A percentile compares a stretch with the other conserved stretches of the same genome.
phyloP scores from a whole-genome alignment of 306 rosid genomes.

The Lablab purpureus region DNA sequence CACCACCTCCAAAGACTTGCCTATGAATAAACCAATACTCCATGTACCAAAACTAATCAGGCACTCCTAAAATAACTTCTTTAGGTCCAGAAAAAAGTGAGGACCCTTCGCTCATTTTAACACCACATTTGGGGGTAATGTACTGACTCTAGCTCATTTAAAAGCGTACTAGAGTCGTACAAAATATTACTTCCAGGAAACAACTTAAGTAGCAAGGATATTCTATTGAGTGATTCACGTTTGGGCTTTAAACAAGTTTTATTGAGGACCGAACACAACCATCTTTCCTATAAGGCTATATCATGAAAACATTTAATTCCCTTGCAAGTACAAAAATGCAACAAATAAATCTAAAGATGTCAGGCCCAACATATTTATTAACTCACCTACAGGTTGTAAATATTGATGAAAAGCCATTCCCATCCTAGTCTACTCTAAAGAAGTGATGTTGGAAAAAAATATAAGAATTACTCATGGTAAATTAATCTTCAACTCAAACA shows the following conservation, averaged over 20 bases:
- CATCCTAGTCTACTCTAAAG: not conserved
- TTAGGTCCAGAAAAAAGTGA: not conserved
- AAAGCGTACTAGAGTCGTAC: not conserved
- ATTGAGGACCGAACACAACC: not conserved
- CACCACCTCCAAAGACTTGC: not conserved
- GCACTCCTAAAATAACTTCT: not conserved
- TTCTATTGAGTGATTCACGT: not conserved
- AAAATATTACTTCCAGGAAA: not conserved
- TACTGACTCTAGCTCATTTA: not conserved
- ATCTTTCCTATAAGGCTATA: not conserved
- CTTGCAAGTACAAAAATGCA: not conserved
- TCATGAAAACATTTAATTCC: not conserved
- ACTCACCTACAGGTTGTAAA: not conserved
- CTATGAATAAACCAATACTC: not conserved
- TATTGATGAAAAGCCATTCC: not conserved
- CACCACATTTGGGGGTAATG: not conserved
- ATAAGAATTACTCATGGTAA: not conserved
- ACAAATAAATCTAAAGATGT: not conserved
- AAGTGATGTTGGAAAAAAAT: too few relatives aligned
- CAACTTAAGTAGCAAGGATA: not conserved
- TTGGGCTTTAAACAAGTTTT: not conserved
- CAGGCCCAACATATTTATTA: not conserved
- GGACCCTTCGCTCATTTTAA: not conserved
- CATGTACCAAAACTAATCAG: not conserved
- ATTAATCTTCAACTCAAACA: not conserved